Evolutionary conservation across 148 eudicot genomes (phyloP).

Genomic region (Rhododendron ferrugineum): DNA sequence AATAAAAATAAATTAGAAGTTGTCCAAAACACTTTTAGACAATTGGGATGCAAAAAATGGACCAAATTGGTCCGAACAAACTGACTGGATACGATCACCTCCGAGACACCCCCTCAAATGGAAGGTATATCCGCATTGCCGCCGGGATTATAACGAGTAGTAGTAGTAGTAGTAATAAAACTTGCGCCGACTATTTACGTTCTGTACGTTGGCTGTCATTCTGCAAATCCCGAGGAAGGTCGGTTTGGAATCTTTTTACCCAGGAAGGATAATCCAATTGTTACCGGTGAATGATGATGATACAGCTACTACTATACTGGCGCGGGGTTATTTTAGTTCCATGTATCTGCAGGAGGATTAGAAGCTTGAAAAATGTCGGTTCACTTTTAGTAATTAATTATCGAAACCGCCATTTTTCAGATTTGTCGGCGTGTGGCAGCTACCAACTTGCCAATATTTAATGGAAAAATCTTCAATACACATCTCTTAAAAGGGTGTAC

Average conservation of each 20-base stretch:
- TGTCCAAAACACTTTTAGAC: too few species aligned
- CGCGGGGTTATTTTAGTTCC: neutral
- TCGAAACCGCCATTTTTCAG: neutral
- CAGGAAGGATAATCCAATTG: neutral
- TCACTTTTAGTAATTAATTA: neutral
- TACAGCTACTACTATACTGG: neutral
- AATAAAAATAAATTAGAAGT: too few species aligned
- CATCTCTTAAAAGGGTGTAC: too few species aligned
- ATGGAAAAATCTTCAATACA: too few species aligned
- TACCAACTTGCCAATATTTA: neutral
- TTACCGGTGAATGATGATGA: neutral
- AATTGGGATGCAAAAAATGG: too few species aligned
- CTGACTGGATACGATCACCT: too few species aligned
- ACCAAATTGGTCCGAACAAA: too few species aligned
- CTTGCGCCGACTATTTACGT: conserved; percentile 31
- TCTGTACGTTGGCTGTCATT: conserved; percentile 51
- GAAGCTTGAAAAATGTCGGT: neutral
- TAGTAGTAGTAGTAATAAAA: neutral
- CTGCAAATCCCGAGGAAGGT: conserved; percentile 32
- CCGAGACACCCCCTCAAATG: too few species aligned
- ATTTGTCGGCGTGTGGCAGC: conserved; percentile 1
- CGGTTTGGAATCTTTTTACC: conserved; percentile 25
- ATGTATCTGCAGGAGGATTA: neutral
- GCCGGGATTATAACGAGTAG: too few species aligned
- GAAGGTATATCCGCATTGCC: too few species aligned